These are phyloP conservation scores for Lathyrus aphaca DNA, from an alignment of 306 rosid species.

Conservation along the genomic window DNA sequence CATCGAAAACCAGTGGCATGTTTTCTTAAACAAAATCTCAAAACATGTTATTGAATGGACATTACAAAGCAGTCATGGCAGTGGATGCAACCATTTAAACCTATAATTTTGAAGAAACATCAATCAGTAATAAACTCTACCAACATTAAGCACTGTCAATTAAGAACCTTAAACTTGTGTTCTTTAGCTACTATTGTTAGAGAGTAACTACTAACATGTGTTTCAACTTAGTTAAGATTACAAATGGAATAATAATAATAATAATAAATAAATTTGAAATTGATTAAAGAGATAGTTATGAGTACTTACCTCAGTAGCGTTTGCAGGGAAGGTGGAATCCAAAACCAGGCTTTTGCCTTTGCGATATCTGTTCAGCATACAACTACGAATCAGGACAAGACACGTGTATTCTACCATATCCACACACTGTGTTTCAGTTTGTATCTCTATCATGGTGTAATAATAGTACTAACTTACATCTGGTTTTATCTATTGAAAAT, in stretches of 20 bases:
- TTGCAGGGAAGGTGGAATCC: background rate
- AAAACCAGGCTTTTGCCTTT: background rate
- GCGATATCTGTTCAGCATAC: background rate
- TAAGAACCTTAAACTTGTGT: too few relatives aligned
- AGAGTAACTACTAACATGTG: too few relatives aligned
- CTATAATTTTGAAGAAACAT: too few relatives aligned
- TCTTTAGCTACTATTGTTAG: too few relatives aligned
- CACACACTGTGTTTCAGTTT: background rate
- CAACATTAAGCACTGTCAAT: too few relatives aligned
- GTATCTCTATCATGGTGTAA: too few relatives aligned
- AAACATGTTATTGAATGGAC: constrained; percentile 5
- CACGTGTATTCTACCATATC: constrained; percentile 11
- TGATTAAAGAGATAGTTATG: background rate
- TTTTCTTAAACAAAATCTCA: constrained; percentile 21
- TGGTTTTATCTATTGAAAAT: background rate
- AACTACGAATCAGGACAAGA: background rate
- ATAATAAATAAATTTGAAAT: too few relatives aligned
- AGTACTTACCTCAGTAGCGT: constrained; percentile 7
- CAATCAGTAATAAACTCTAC: too few relatives aligned
- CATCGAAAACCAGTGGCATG: constrained; percentile 42
- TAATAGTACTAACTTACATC: too few relatives aligned
- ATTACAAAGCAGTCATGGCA: background rate
- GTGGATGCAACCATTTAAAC: too few relatives aligned
- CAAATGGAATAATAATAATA: too few relatives aligned
- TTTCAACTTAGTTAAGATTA: too few relatives aligned